These are phyloP conservation scores for Colletotrichum truncatum DNA, from an alignment of 2,329 filamentous ascomycete genomes.

Conservation along the genomic window DNA sequence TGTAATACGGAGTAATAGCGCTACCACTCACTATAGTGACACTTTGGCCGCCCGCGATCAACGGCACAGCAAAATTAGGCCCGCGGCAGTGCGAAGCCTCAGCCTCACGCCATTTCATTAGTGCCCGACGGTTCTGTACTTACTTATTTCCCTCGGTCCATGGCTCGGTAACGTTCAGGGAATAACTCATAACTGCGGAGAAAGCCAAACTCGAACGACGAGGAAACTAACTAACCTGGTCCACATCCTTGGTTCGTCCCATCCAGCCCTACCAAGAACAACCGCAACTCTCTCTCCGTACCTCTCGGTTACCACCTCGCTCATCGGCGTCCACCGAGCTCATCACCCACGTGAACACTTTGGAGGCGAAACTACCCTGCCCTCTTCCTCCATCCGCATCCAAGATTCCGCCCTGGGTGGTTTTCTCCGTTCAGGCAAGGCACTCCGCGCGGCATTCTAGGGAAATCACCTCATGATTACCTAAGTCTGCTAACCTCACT, in stretches of 20 bases:
- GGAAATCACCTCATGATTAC: neutral
- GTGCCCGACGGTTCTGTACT: neutral
- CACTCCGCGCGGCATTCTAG: neutral
- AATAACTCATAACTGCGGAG: too few species aligned
- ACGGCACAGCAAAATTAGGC: neutral
- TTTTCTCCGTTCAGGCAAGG: neutral
- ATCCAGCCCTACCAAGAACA: neutral
- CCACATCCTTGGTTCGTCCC: neutral
- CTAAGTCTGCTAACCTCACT: neutral
- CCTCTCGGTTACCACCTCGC: neutral
- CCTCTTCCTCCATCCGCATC: neutral
- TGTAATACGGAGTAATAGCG: too few species aligned
- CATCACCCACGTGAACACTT: neutral
- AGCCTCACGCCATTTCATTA: neutral
- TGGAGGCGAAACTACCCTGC: neutral
- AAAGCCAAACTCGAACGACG: too few species aligned
- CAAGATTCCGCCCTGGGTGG: neutral
- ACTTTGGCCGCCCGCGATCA: neutral
- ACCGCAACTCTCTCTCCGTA: too few species aligned
- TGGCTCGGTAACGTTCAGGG: too few species aligned
- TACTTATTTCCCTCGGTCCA: neutral
- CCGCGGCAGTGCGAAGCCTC: neutral
- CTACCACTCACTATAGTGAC: too few species aligned
- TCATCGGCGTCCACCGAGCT: neutral
- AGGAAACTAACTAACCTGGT: too few species aligned